A percentile compares a stretch with the other conserved stretches of the same genome.
phyloP scores from a whole-genome alignment of 495 filamentous ascomycete species.

The Achaetomiella virescens region DNA sequence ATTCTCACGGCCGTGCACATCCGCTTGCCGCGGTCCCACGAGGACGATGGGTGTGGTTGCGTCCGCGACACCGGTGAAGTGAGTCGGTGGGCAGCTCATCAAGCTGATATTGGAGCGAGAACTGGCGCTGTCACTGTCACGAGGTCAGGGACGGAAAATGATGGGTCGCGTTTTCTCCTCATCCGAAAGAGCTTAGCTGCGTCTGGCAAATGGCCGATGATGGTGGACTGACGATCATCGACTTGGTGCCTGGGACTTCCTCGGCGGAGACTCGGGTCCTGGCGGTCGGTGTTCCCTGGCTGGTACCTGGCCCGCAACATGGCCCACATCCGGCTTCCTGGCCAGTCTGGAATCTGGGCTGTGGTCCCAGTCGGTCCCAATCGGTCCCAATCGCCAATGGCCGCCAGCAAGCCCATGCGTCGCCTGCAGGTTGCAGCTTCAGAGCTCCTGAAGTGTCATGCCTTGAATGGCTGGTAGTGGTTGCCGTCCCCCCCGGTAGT shows the following conservation, averaged over 20 bases:
- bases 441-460: slow-evolving; percentile 28
- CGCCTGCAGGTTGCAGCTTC: slow-evolving; percentile 27
- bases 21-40: slow-evolving; percentile 10
- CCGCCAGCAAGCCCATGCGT: slow-evolving; percentile 19
- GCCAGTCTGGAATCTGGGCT: slow-evolving; percentile 10
- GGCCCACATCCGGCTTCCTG: slow-evolving; percentile 4
- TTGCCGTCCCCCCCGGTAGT: slow-evolving; percentile 16
- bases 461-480: slow-evolving; percentile 27
- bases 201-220: not conserved
- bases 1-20: no score
- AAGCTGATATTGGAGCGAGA: slow-evolving; percentile 16
- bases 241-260: slow-evolving; percentile 12
- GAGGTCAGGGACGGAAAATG: slow-evolving; percentile 5
- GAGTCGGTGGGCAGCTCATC: slow-evolving; percentile 8
- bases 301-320: not conserved
- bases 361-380: slow-evolving; percentile 6
- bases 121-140: slow-evolving; percentile 15
- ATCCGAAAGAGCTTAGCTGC: slow-evolving; percentile 7
- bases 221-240: slow-evolving; percentile 8
- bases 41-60: slow-evolving; percentile 13
- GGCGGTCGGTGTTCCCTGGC: not conserved
- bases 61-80: slow-evolving; percentile 18
- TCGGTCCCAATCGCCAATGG: slow-evolving; percentile 15
- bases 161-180: not conserved
- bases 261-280: not conserved